Conservation (phyloP, 768 basidiomycete species). For the Gloeophyllum trabeum region DNA sequence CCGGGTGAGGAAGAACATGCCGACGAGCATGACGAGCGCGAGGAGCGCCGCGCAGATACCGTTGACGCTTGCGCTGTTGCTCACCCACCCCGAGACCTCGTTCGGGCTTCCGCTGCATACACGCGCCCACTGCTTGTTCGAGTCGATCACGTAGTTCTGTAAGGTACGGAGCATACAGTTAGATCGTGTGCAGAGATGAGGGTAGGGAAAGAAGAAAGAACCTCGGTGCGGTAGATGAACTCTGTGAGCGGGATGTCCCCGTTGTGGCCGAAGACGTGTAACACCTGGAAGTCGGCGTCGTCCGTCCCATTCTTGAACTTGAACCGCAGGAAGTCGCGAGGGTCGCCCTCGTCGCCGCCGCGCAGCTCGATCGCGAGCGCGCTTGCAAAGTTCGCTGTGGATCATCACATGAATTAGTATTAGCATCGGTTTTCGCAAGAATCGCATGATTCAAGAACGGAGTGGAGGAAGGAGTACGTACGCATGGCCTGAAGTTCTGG, state of each 20-base stretch:
- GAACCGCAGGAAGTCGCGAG: conserved; percentile 75
- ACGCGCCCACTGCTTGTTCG: conserved; percentile 32
- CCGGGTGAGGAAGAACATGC: not conserved
- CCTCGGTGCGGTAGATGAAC: conserved; percentile 77
- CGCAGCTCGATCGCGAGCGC: conserved; percentile 73
- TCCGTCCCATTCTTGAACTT: conserved; percentile 76
- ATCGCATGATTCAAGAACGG: not conserved
- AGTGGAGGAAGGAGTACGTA: conserved; percentile 26
- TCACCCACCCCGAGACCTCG: not conserved
- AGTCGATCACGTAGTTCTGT: conserved; percentile 33
- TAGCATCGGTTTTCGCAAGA: not conserved
- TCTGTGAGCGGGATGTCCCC: conserved; percentile 75
- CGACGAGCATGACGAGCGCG: not conserved
- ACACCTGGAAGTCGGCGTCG: conserved; percentile 42
- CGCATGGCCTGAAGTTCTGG: conserved; percentile 56
- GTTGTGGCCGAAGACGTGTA: conserved; percentile 66
- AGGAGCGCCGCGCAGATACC: not conserved
- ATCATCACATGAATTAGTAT: not conserved
- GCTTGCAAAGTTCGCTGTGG: conserved; percentile 57
- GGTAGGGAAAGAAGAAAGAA: conserved; percentile 16
- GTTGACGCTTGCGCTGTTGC: not conserved
- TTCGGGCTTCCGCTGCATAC: conserved; percentile 21
- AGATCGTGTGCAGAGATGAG: not conserved
- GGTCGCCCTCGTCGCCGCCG: conserved; percentile 61
- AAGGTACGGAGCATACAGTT: not conserved